These are phyloP conservation scores for Xylariaceae sp. DNA, from an alignment of 2,329 filamentous ascomycete species.

Conservation along the genomic window DNA sequence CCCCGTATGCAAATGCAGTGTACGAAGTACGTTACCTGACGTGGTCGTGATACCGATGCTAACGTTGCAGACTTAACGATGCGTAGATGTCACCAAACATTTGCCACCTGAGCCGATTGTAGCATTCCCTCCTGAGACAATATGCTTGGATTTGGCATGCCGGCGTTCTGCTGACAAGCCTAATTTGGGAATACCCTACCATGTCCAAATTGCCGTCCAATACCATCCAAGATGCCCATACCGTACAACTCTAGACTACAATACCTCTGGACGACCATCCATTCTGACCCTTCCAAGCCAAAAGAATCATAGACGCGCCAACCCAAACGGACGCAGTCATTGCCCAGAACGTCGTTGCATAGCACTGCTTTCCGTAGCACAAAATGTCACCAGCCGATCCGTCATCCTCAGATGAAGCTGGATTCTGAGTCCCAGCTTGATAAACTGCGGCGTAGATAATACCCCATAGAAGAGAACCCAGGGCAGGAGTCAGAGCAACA, in stretches of 20 bases:
- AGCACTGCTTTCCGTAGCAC: constrained; percentile 80
- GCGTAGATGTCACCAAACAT: too few relatives aligned
- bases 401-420: constrained; percentile 32
- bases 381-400: constrained; percentile 50
- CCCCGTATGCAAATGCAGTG: too few relatives aligned
- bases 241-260: constrained; percentile 43
- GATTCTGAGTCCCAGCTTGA: constrained; percentile 57
- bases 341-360: constrained; percentile 78
- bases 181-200: neutral
- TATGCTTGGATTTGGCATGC: neutral
- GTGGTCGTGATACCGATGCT: too few relatives aligned
- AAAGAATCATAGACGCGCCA: constrained; percentile 66
- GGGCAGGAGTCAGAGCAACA: constrained; percentile 83
- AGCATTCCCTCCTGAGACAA: too few relatives aligned
- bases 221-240: constrained; percentile 1
- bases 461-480: constrained; percentile 86
- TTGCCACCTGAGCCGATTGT: too few relatives aligned
- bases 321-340: constrained; percentile 77
- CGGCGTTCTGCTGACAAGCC: neutral
- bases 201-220: constrained; percentile 3
- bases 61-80: too few relatives aligned
- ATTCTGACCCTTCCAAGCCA: constrained; percentile 74
- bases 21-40: too few relatives aligned
- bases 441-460: constrained; percentile 82
- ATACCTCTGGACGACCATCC: constrained; percentile 77